Percentiles rank a stretch among this genome's conserved stretches.
Evolutionary conservation across 176 grass and related monocot genomes (phyloP).

Genomic region (Zizania latifolia): DNA sequence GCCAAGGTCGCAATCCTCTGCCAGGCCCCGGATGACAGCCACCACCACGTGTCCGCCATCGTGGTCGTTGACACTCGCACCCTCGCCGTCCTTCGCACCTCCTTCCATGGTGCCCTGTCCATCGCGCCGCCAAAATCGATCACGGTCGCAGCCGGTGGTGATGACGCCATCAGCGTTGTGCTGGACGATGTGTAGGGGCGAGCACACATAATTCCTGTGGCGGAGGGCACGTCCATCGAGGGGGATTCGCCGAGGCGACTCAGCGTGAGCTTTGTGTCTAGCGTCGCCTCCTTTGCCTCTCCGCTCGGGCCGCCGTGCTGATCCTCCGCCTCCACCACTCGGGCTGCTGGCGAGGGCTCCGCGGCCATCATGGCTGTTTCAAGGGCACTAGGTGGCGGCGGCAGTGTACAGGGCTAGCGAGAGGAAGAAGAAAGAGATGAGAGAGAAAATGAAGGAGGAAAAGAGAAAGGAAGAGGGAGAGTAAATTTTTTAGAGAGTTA

Average conservation of each 20-base stretch:
- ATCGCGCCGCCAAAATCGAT: constrained; percentile 45
- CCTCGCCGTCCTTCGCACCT: constrained; percentile 56
- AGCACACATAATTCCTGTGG: constrained; percentile 36
- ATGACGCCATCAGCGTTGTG: constrained; percentile 33
- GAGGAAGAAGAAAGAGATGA: too few species aligned
- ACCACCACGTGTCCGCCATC: constrained; percentile 39
- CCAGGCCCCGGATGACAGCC: constrained; percentile 36
- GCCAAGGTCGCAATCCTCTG: constrained; percentile 60
- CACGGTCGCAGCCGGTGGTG: constrained; percentile 24
- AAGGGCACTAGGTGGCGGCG: too few species aligned
- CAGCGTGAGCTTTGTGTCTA: constrained; percentile 28
- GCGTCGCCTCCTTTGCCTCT: constrained; percentile 1
- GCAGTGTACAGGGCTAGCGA: too few species aligned
- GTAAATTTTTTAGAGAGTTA: too few species aligned
- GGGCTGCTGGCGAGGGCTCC: too few species aligned
- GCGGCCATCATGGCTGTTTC: too few species aligned
- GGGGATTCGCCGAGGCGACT: constrained; percentile 25
- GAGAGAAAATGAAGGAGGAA: too few species aligned
- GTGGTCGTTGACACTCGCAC: constrained; percentile 63
- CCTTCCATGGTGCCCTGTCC: constrained; percentile 58
- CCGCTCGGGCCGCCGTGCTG: too few species aligned
- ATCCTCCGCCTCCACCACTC: too few species aligned
- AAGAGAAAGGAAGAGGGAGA: too few species aligned
- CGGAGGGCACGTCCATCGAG: constrained; percentile 20
- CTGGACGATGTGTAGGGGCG: constrained; percentile 59